Percentiles rank a stretch among this genome's conserved stretches.
These are phyloP conservation scores for Globisporangium viniferum DNA, from an alignment of 352 stramenopile species.

Conservation along the genomic window DNA sequence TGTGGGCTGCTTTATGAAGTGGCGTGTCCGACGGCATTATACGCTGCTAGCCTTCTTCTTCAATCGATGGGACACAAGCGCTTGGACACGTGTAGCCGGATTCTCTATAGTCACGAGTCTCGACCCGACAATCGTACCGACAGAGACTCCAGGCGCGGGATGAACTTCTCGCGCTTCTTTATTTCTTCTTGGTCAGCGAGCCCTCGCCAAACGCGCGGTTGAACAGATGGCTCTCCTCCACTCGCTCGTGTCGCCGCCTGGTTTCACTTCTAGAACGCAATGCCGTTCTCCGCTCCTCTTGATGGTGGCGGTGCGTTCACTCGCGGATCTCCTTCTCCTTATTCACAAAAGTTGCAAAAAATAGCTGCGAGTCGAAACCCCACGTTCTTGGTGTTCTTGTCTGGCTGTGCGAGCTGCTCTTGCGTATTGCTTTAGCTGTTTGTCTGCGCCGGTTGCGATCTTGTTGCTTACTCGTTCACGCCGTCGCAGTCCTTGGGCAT, in stretches of 20 bases:
- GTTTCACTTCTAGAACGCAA: conserved; percentile 3
- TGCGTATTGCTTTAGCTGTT: not conserved
- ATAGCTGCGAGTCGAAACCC: not conserved
- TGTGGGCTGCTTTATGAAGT: conserved; percentile 89
- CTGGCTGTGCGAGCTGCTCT: not conserved
- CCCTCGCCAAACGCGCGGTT: not conserved
- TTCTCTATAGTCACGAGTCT: not conserved
- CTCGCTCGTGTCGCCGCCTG: not conserved
- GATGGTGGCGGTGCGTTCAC: not conserved
- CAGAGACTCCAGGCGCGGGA: not conserved
- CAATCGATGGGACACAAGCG: not conserved
- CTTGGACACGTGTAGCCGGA: not conserved
- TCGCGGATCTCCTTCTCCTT: not conserved
- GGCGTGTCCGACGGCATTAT: conserved; percentile 86
- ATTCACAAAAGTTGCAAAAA: not conserved
- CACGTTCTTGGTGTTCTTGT: conserved; percentile 8
- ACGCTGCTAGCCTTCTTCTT: not conserved
- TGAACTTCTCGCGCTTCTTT: not conserved
- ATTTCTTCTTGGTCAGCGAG: not conserved
- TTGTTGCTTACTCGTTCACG: not conserved
- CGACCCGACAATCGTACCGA: not conserved
- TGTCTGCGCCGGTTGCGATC: not conserved
- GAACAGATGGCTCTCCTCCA: not conserved
- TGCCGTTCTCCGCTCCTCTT: not conserved
- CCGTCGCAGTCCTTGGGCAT: conserved; percentile 1